Base-by-base conservation (phyloP, 1,284 basidiomycete genomes). In the Leccinum griseonigrum region DNA sequence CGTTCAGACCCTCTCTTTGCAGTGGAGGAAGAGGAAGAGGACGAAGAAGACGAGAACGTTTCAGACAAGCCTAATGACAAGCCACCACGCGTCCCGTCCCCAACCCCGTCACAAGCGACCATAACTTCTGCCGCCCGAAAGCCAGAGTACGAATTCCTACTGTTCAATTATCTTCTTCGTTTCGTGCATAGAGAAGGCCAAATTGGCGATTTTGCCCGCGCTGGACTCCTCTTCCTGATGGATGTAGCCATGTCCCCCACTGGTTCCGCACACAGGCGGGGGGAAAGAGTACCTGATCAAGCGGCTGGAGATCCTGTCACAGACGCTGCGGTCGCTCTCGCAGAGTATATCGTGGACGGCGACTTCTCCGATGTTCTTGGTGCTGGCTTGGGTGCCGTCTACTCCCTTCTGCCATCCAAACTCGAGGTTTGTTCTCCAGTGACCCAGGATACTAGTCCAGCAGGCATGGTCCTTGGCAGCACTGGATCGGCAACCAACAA, bases 281-380 rank as follows among this genome's bases (percentile, higher is more conserved):
- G 71, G 10, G 76, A 73, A 29, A 51, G 57, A 16, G 43, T 51
- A 9, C 58, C 71, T 11, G 62, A 74, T 56, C 65, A 68, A 29
- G 55, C 71, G 4, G 65, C 73, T 13, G 73, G 75, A 8, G 92
- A 95, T 70, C 88, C 92, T 3, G 83, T 92, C 50, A 85, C 85
- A 32, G 92, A 95, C 69, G 92, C 92, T 4, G 88, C 89, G 11
- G 80, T 93, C 59, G 93, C 90, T n/a, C 80, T 95, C 52, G 93
- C 91, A 29, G 93, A 95, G 71, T 98, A 95, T 72, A 93, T 98
- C 56, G 83, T 97, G 16, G 93, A 97, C 69, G 95, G 95, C 8
- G 96, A 98, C 77, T 97, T 98, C 75, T 93, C 95, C 16, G 95
- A 98, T 64, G 96, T 99, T 2, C 85, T 99, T 54, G 95, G 91